Base-by-base conservation (phyloP, 2,329 filamentous ascomycete genomes). In the Reticulascus tulasneorum region DNA sequence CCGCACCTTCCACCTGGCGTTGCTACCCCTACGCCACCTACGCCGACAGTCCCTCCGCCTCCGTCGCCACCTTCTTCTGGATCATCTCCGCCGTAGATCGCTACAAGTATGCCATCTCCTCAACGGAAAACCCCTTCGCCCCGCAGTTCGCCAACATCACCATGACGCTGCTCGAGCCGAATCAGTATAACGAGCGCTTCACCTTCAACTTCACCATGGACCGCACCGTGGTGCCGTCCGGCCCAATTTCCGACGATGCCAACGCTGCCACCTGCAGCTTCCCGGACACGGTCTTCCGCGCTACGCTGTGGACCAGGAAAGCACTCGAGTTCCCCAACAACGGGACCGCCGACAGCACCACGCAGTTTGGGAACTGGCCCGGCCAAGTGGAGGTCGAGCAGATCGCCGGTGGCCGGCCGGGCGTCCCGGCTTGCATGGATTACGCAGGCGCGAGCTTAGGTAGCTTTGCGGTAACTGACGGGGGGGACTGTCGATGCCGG, bases 61-160 rank as follows among this genome's bases (percentile, higher is more conserved):
- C 67, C 5, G 80, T 84, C 33, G 65, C 73, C 0, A 73, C 68
- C 7, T 82, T 84, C 55, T 69, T 75, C 52, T 85, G 79, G 80
- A 65, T 73, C 39, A 78, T 86, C 38, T 56, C 57, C 3, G 51
- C 62, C 5, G 42, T 51, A n/a, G 59, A 63, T 26, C 46, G 53
- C 11, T 53, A 54, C 21, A 55, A 59, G 11, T 79, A 71, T 55
- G 60, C 59, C 28, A 73, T 82, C 44, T 78, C 78, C 6, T 75
- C 75, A 3, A 66, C 64, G 16, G 57, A 67, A 19, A 77, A 78
- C 46, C 70, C 71, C 2, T 76, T 82, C 46, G 64, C 66, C 20
- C 70, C 79, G 5, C 59, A 62, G 4, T 83, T 86, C 59, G 49
- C 59, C 28, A 71, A 78, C 48, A 51, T 66, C 23, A 56, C 66